Evolutionary conservation across 2,329 filamentous ascomycete genomes (phyloP).

Genomic region (Didymella arachidicola): DNA sequence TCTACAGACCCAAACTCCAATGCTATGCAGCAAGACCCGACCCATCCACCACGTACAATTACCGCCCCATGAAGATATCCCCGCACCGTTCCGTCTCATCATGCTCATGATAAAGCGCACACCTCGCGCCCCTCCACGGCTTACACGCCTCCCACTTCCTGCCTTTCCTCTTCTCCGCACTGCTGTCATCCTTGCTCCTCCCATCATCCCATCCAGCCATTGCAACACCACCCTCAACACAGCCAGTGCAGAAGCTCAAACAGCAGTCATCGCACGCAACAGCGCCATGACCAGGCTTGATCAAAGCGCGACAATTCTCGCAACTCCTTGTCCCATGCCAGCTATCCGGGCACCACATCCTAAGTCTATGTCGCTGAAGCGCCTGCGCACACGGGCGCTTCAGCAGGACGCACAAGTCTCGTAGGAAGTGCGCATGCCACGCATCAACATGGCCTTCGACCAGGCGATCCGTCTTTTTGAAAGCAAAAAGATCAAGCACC

Average conservation of each 20-base stretch:
- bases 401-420: slow-evolving; percentile 56
- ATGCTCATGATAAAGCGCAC: slow-evolving; percentile 51
- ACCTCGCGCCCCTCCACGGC: slow-evolving; percentile 48
- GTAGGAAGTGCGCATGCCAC: slow-evolving; percentile 59
- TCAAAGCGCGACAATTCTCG: slow-evolving; percentile 46
- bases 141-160: slow-evolving; percentile 48
- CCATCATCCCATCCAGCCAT: slow-evolving; percentile 45
- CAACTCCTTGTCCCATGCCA: slow-evolving; percentile 49
- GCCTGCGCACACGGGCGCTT: slow-evolving; percentile 56
- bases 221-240: slow-evolving; percentile 46
- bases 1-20: slow-evolving; percentile 3
- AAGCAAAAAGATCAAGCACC: slow-evolving; percentile 60
- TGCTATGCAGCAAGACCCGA: slow-evolving; percentile 14
- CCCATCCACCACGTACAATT: slow-evolving; percentile 4
- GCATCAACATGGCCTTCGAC: slow-evolving; percentile 56
- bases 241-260: slow-evolving; percentile 52
- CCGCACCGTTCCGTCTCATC: slow-evolving; percentile 47
- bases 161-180: slow-evolving; percentile 33
- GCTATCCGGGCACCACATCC: slow-evolving; percentile 51
- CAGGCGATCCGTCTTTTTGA: slow-evolving; percentile 61
- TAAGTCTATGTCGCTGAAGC: slow-evolving; percentile 52
- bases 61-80: slow-evolving; percentile 43
- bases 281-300: slow-evolving; percentile 51
- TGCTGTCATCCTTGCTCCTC: slow-evolving; percentile 30
- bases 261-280: slow-evolving; percentile 53